Conservation (phyloP, 2,329 filamentous ascomycete genomes). For the Sporothrix luriei region DNA sequence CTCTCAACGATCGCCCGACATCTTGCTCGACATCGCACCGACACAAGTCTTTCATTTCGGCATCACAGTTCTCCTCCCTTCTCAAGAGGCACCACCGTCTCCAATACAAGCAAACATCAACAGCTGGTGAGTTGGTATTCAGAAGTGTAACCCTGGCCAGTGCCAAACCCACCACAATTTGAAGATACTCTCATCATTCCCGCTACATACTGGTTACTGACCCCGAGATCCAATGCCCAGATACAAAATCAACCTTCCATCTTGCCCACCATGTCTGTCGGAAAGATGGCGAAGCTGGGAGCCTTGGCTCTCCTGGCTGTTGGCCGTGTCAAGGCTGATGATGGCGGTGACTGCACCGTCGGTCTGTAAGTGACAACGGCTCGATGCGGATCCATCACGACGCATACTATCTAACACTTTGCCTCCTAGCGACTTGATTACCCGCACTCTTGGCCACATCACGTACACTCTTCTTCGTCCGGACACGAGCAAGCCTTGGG, state of each 20-base stretch:
- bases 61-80: neutral
- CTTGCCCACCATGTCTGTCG: neutral
- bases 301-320: constrained; percentile 3
- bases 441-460: constrained; percentile 8
- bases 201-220: neutral
- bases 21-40: neutral
- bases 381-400: neutral
- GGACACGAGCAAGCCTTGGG: neutral
- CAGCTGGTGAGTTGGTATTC: constrained; percentile 2
- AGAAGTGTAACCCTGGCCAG: too few relatives aligned
- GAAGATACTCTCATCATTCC: too few relatives aligned
- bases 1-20: neutral
- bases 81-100: neutral
- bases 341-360: neutral
- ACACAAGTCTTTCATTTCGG: too few relatives aligned
- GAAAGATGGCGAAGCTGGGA: constrained; percentile 3
- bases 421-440: neutral
- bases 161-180: neutral
- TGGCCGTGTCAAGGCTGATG: neutral
- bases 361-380: neutral
- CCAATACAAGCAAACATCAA: neutral
- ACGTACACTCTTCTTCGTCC: constrained; percentile 18
- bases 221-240: neutral
- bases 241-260: neutral
- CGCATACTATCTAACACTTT: neutral